Conservation (phyloP, 768 basidiomycete genomes). For the Cystoderma amianthinum region DNA sequence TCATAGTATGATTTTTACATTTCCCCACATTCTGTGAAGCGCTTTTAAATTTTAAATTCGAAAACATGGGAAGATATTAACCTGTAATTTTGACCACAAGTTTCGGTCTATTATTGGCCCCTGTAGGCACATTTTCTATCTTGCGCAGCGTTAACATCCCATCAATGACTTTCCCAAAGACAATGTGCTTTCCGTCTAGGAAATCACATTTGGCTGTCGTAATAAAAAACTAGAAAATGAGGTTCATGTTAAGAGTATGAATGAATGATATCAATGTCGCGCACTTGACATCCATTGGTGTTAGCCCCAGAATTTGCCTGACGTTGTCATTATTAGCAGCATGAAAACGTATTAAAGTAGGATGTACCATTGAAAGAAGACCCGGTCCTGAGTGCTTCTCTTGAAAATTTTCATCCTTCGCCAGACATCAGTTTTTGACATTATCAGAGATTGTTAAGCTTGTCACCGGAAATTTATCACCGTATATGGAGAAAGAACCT, state of each 20-base stretch:
- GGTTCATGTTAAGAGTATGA: too few relatives aligned
- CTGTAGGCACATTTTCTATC: conserved; percentile 93
- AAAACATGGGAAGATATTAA: conserved; percentile 21
- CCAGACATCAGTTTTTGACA: background rate
- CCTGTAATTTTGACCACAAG: conserved; percentile 84
- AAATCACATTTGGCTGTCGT: conserved; percentile 94
- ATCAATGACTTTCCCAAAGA: conserved; percentile 86
- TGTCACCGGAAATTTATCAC: conserved; percentile 84
- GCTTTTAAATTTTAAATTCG: background rate
- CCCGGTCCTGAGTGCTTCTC: conserved; percentile 86
- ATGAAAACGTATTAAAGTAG: conserved; percentile 3
- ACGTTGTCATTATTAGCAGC: conserved; percentile 1
- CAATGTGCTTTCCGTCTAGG: conserved; percentile 91
- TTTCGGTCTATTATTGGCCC: conserved; percentile 86
- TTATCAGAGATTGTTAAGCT: background rate
- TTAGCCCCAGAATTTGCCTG: conserved; percentile 94
- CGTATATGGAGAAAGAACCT: conserved; percentile 95
- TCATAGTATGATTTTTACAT: too few relatives aligned
- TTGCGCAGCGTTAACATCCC: conserved; percentile 95
- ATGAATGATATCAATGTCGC: conserved; percentile 6
- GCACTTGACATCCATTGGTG: conserved; percentile 87
- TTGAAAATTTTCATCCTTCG: conserved; percentile 89
- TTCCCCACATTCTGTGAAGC: conserved; percentile 45
- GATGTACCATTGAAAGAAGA: conserved; percentile 78
- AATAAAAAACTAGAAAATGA: conserved; percentile 93